Percentiles rank a stretch among this genome's conserved stretches.
phyloP scores from a whole-genome alignment of 1,284 basidiomycete genomes.

The Flammula alnicola region DNA sequence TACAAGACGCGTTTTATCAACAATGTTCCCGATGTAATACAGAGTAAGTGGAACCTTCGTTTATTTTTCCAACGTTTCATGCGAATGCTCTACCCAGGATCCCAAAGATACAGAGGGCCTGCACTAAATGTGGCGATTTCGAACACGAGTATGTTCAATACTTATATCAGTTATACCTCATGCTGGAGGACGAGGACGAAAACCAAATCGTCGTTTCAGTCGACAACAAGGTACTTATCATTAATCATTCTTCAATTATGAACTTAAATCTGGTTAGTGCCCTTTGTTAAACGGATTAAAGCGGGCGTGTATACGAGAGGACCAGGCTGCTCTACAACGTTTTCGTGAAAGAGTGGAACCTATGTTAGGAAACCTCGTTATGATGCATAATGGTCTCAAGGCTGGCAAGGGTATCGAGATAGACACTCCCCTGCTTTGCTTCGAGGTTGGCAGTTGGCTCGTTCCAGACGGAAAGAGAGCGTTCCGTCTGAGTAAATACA shows the following conservation, averaged over 20 bases:
- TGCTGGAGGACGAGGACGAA: constrained; percentile 53
- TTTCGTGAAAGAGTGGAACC: constrained; percentile 46
- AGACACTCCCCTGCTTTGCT: constrained; percentile 18
- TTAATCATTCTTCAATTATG: background rate
- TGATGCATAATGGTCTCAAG: constrained; percentile 28
- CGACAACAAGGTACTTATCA: constrained; percentile 43
- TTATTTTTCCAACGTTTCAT: constrained; percentile 1
- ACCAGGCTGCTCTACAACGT: constrained; percentile 39
- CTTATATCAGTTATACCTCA: constrained; percentile 52
- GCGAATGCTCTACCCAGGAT: constrained; percentile 34
- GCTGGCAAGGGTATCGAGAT: constrained; percentile 17
- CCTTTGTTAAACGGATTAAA: constrained; percentile 46
- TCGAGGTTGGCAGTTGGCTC: constrained; percentile 28
- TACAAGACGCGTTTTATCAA: constrained; percentile 51
- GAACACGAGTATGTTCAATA: constrained; percentile 52
- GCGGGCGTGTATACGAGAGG: constrained; percentile 45
- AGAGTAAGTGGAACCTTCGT: constrained; percentile 42
- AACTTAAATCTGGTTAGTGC: constrained; percentile 37
- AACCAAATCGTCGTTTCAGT: constrained; percentile 47
- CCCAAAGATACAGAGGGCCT: constrained; percentile 45
- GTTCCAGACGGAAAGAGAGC: constrained; percentile 16
- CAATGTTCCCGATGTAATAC: constrained; percentile 57
- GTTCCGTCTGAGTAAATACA: constrained; percentile 20
- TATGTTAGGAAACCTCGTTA: constrained; percentile 46
- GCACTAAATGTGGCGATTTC: constrained; percentile 55